A percentile compares a stretch with the other conserved stretches of the same genome.
Conservation (phyloP, 306 rosid species). For the Cucumis sativus region Cucumber_9930_V3 NC_026657.2:9977001-9977500, state of each 20-base stretch:
- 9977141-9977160: neutral
- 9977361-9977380: neutral
- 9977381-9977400: neutral
- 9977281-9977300: neutral
- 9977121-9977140: neutral
- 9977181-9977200: neutral
- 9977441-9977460: neutral
- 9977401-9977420: neutral
- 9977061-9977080: neutral
- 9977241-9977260: neutral
- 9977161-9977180: neutral
- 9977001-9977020: neutral
- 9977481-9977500: neutral
- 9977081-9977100: neutral
- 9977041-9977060: neutral
- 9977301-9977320: neutral
- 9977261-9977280: neutral
- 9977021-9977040: neutral
- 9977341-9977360: neutral
- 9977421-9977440: neutral
- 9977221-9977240: neutral
- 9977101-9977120: neutral
- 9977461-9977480: too few relatives aligned
- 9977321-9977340: neutral
- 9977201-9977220: neutral